phyloP scores from a whole-genome alignment of 2,329 filamentous ascomycete genomes.

The Talaromyces funiculosus region DNA sequence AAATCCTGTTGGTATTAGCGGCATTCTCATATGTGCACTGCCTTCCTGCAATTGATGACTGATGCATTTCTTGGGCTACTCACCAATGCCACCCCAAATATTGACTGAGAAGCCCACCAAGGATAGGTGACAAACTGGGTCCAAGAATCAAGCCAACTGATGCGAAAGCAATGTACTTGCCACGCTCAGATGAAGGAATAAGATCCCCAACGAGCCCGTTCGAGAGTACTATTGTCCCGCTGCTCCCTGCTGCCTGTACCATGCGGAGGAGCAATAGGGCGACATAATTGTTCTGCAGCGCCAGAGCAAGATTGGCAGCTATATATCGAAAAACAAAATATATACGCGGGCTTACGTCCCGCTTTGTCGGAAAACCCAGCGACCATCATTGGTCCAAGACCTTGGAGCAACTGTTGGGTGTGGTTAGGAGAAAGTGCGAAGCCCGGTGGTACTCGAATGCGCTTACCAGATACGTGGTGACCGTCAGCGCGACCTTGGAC shows the following conservation, averaged over 20 bases:
- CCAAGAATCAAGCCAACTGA: conserved; percentile 16
- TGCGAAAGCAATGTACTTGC: conserved; percentile 36
- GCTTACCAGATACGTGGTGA: conserved; percentile 1
- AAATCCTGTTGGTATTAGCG: conserved; percentile 22
- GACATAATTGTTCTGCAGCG: conserved; percentile 29
- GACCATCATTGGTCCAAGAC: conserved; percentile 47
- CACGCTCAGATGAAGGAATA: conserved; percentile 32
- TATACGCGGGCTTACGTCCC: conserved; percentile 48
- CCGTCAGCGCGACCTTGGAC: background rate
- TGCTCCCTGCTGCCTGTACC: conserved; percentile 33
- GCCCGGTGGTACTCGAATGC: no score
- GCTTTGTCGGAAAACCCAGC: conserved; percentile 47
- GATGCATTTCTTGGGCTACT: background rate
- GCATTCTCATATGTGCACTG: no score
- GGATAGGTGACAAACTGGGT: conserved; percentile 30
- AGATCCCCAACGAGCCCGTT: conserved; percentile 37
- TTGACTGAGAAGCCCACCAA: conserved; percentile 31
- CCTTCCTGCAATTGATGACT: no score
- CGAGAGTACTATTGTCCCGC: conserved; percentile 35
- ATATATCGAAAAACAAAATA: conserved; percentile 46
- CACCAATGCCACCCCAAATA: conserved; percentile 32
- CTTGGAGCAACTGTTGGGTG: conserved; percentile 35
- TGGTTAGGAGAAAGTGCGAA: no score
- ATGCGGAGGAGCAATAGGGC: conserved; percentile 32
- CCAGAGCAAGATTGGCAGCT: conserved; percentile 34